A percentile compares a stretch with the other conserved stretches of the same genome.
Evolutionary conservation across 768 basidiomycete genomes (phyloP).

Genomic region (Calvatia gigantea): DNA sequence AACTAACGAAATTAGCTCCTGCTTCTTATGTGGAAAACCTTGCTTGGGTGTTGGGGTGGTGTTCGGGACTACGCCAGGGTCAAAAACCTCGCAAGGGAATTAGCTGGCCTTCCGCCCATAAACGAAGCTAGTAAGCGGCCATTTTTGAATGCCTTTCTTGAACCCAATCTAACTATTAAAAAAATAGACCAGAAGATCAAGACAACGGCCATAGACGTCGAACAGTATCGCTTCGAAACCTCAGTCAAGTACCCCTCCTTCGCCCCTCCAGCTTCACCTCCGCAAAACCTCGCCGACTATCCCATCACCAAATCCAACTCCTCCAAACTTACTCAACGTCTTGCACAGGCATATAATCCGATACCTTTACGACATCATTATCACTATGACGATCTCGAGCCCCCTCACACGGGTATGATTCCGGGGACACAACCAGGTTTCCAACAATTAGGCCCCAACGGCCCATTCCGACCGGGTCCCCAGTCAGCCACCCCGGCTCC

Average conservation of each 20-base stretch:
- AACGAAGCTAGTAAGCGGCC: conserved; percentile 31
- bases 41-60: conserved; percentile 91
- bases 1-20: conserved; percentile 59
- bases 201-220: conserved; percentile 87
- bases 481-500: conserved; percentile 90
- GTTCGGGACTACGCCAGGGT: conserved; percentile 81
- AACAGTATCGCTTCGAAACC: conserved; percentile 86
- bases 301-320: conserved; percentile 31
- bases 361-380: conserved; percentile 94
- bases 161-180: conserved; percentile 1
- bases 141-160: not conserved
- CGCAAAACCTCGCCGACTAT: conserved; percentile 30
- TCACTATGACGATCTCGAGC: conserved; percentile 75
- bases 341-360: conserved; percentile 90
- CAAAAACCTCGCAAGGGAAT: conserved; percentile 81
- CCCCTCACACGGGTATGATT: conserved; percentile 37
- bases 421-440: conserved; percentile 34
- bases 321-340: conserved; percentile 49
- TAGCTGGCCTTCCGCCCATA: conserved; percentile 68
- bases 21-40: conserved; percentile 90
- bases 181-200: conserved; percentile 67
- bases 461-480: conserved; percentile 39
- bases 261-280: conserved; percentile 49
- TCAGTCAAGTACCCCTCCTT: conserved; percentile 97
- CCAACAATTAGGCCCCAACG: conserved; percentile 24